A percentile compares a stretch with the other conserved stretches of the same genome.
Evolutionary conservation across 148 eudicot genomes (phyloP).

Genomic region (Simmondsia chinensis): DNA sequence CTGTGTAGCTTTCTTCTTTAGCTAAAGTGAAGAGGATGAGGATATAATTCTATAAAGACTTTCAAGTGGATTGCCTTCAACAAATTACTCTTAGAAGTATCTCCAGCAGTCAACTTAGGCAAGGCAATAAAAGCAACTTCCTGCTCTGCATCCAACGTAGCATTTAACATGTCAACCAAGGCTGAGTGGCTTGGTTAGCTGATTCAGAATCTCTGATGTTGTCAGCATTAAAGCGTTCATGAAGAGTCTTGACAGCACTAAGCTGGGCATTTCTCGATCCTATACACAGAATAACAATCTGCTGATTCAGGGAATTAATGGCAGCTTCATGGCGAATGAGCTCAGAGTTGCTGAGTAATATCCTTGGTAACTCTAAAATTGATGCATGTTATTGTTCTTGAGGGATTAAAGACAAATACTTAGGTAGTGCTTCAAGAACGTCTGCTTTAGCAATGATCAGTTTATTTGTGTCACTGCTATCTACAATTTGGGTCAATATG

Average conservation of each 20-base stretch:
- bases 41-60: slow-evolving; percentile 43
- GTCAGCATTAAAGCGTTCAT: slow-evolving; percentile 56
- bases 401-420: slow-evolving; percentile 71
- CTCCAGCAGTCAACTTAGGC: slow-evolving; percentile 43
- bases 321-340: slow-evolving; percentile 59
- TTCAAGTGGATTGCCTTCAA: slow-evolving; percentile 47
- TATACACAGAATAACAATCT: slow-evolving; percentile 71
- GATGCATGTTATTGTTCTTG: slow-evolving; percentile 62
- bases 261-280: slow-evolving; percentile 66
- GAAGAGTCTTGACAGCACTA: slow-evolving; percentile 67
- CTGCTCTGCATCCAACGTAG: slow-evolving; percentile 49
- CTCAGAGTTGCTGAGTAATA: slow-evolving; percentile 56
- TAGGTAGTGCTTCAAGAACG: slow-evolving; percentile 72
- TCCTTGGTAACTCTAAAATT: slow-evolving; percentile 52
- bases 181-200: slow-evolving; percentile 60
- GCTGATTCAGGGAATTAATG: slow-evolving; percentile 47
- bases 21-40: slow-evolving; percentile 35
- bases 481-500: slow-evolving; percentile 52
- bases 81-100: slow-evolving; percentile 31
- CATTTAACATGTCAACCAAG: slow-evolving; percentile 61
- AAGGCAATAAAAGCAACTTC: slow-evolving; percentile 51
- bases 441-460: slow-evolving; percentile 78
- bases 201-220: slow-evolving; percentile 52
- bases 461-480: slow-evolving; percentile 65
- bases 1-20: slow-evolving; percentile 55